Evolutionary conservation across 345 rosid genomes (phyloP).

Genomic region (Excoecaria agallocha): DNA sequence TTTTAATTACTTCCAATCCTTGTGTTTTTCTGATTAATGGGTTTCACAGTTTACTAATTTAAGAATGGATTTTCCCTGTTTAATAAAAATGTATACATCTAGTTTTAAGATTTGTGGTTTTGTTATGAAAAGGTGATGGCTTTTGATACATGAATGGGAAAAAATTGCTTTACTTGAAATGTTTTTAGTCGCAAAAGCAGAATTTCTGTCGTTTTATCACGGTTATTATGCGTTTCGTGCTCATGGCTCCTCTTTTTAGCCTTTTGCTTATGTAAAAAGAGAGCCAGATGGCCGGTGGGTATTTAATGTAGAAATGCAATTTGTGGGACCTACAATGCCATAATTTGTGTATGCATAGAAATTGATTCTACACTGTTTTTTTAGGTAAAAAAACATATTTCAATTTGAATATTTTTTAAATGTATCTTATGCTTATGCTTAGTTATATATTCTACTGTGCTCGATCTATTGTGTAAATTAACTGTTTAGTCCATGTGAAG

Average conservation of each 20-base stretch:
- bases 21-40: not conserved
- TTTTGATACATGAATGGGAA: not conserved
- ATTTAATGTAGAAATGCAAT: slow-evolving; percentile 10
- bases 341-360: no score
- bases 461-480: not conserved
- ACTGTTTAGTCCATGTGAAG: not conserved
- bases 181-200: not conserved
- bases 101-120: not conserved
- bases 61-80: not conserved
- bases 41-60: not conserved
- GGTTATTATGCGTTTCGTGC: slow-evolving; percentile 7
- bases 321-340: slow-evolving; percentile 17
- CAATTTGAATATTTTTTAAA: no score
- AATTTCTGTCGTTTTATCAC: slow-evolving; percentile 6
- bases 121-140: not conserved
- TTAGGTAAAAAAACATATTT: no score
- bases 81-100: not conserved
- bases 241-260: not conserved
- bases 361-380: no score
- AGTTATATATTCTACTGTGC: not conserved
- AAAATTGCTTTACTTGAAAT: no score
- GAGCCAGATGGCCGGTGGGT: slow-evolving; percentile 7
- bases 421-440: no score
- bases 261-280: not conserved
- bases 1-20: not conserved